phyloP scores from a whole-genome alignment of 148 eudicot genomes.

The Rhododendron vialii region DNA sequence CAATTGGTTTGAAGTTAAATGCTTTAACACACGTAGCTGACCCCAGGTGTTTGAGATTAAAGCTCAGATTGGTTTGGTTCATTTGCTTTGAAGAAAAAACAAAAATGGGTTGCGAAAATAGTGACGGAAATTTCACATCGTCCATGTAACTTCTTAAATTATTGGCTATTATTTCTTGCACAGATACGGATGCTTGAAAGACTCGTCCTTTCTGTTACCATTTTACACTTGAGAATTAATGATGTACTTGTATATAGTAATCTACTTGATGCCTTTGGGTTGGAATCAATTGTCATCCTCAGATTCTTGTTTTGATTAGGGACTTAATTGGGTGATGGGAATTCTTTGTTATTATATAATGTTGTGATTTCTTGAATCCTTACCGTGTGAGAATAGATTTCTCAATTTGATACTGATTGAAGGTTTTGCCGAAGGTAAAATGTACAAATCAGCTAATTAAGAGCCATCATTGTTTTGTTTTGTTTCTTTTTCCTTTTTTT shows the following conservation, averaged over 20 bases:
- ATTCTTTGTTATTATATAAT: not conserved
- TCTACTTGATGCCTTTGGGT: not conserved
- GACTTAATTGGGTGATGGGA: not conserved
- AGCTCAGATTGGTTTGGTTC: not conserved
- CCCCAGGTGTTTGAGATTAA: not conserved
- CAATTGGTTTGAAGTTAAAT: no score
- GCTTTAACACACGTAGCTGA: no score
- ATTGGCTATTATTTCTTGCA: not conserved
- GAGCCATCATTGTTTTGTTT: not conserved
- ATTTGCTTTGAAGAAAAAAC: not conserved
- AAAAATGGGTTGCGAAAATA: not conserved
- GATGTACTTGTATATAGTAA: not conserved
- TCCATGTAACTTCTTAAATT: not conserved
- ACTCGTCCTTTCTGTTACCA: not conserved
- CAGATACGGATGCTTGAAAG: not conserved
- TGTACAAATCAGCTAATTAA: not conserved
- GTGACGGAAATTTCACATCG: not conserved
- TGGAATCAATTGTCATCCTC: not conserved
- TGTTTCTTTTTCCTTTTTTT: not conserved
- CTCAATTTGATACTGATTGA: not conserved
- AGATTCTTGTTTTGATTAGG: not conserved
- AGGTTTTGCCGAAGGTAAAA: not conserved
- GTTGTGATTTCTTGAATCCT: not conserved
- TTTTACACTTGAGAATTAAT: not conserved
- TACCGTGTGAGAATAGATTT: not conserved